phyloP scores from a whole-genome alignment of 2,329 filamentous ascomycete species.

The Paramyrothecium roridum region DNA sequence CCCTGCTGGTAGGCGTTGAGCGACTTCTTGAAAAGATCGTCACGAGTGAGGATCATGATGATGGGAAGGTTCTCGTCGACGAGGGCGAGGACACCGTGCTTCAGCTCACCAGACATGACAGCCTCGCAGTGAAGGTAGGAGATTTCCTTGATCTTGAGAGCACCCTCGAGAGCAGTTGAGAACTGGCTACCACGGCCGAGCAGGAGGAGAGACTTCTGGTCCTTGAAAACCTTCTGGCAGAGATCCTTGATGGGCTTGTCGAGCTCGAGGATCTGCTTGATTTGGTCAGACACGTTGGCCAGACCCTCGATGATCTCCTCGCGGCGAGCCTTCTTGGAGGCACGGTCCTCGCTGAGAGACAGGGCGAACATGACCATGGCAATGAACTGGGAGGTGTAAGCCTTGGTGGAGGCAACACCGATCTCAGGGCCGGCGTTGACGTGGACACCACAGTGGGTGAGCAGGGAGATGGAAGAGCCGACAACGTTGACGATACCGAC shows the following conservation, averaged over 20 bases:
- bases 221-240: conserved; percentile 88
- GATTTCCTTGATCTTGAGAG: conserved; percentile 99
- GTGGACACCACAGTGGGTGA: conserved; percentile 99
- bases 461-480: conserved; percentile 95
- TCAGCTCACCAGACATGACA: conserved; percentile 99
- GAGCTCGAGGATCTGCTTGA: conserved; percentile 86
- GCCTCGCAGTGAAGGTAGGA: conserved; percentile 99
- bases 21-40: conserved; percentile 97
- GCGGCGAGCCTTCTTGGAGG: conserved; percentile 86
- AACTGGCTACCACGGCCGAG: conserved; percentile 95
- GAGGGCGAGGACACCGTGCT: conserved; percentile 95
- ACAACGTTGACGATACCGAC: conserved; percentile 99
- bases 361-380: conserved; percentile 99
- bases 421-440: conserved; percentile 99
- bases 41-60: conserved; percentile 98
- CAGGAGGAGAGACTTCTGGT: conserved; percentile 93
- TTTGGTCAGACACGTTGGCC: conserved; percentile 81
- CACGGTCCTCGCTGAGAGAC: conserved; percentile 92
- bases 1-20: conserved; percentile 98
- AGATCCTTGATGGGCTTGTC: conserved; percentile 93
- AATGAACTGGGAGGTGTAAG: conserved; percentile 98
- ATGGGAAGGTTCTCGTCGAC: conserved; percentile 98
- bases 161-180: conserved; percentile 94
- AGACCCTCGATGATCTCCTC: conserved; percentile 97
- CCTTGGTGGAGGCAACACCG: conserved; percentile 98